Evolutionary conservation across 2,329 filamentous ascomycete genomes (phyloP).

Genomic region (Microdochium nivale): DNA sequence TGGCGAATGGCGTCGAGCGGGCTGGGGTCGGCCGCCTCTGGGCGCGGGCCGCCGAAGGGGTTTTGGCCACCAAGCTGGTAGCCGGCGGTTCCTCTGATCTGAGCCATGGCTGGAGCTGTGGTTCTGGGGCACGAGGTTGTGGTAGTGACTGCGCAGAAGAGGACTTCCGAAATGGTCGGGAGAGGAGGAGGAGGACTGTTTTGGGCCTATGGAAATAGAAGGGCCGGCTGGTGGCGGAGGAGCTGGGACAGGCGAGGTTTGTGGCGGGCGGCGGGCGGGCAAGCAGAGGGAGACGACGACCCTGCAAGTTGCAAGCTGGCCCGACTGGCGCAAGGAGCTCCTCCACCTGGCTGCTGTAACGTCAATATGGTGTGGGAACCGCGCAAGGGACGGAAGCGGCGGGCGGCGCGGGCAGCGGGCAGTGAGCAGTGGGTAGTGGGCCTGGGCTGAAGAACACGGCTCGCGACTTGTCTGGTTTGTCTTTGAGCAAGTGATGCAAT

Average conservation of each 20-base stretch:
- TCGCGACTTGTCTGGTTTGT: too few species aligned
- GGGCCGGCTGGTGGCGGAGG: neutral
- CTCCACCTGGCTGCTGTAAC: too few species aligned
- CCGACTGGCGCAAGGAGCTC: neutral
- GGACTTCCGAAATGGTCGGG: neutral
- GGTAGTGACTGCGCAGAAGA: neutral
- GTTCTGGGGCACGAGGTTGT: too few species aligned
- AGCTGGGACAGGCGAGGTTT: neutral
- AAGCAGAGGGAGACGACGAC: neutral
- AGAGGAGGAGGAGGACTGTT: neutral
- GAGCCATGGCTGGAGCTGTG: slow-evolving; percentile 25
- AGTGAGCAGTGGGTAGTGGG: too few species aligned
- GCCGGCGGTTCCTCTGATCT: slow-evolving; percentile 59
- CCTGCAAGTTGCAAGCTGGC: slow-evolving; percentile 1
- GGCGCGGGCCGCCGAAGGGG: slow-evolving; percentile 56
- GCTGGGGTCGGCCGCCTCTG: slow-evolving; percentile 60
- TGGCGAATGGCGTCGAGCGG: slow-evolving; percentile 82
- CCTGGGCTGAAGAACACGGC: too few species aligned
- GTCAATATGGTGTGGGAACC: too few species aligned
- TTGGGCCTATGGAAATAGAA: neutral
- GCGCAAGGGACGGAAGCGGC: too few species aligned
- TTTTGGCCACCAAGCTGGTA: slow-evolving; percentile 75
- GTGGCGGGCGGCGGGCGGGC: neutral
- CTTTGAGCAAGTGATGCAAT: too few species aligned
- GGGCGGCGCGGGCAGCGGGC: too few species aligned